These are phyloP conservation scores for Torulaspora franciscae DNA, from an alignment of 805 yeast genomes.

Conservation along the genomic window DNA sequence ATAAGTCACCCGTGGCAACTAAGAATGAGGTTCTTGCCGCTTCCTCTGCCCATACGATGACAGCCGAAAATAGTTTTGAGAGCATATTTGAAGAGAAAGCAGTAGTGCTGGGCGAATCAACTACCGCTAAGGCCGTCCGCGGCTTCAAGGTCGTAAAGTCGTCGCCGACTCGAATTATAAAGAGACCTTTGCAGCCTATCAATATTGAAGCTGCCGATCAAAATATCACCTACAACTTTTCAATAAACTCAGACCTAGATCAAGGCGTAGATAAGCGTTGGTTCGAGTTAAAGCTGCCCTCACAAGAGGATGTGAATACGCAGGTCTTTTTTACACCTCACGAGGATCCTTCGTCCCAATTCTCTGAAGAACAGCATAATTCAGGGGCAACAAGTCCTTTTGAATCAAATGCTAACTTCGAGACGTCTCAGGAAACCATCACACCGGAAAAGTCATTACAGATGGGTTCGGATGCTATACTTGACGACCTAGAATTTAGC, in stretches of 20 bases:
- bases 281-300: constrained; percentile 23
- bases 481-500: constrained; percentile 33
- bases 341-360: constrained; percentile 9
- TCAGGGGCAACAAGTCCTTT: constrained; percentile 11
- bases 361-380: constrained; percentile 2
- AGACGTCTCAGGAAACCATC: constrained; percentile 11
- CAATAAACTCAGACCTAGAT: constrained; percentile 19
- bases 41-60: not conserved
- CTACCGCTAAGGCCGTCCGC: not conserved
- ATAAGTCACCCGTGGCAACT: not conserved
- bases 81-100: not conserved
- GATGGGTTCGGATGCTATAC: constrained; percentile 7
- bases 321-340: constrained; percentile 12
- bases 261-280: constrained; percentile 17
- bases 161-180: constrained; percentile 23
- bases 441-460: not conserved
- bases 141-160: constrained; percentile 23
- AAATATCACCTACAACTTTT: constrained; percentile 15
- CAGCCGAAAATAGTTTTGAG: not conserved
- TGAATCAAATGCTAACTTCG: constrained; percentile 7
- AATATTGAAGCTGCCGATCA: constrained; percentile 7
- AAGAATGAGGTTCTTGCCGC: not conserved
- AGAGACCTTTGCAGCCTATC: constrained; percentile 4
- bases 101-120: not conserved
- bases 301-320: constrained; percentile 23